A percentile compares a stretch with the other conserved stretches of the same genome.
These are phyloP conservation scores for Pichia ethanolica DNA, from an alignment of 805 yeast genomes.

Conservation along the genomic window DNA sequence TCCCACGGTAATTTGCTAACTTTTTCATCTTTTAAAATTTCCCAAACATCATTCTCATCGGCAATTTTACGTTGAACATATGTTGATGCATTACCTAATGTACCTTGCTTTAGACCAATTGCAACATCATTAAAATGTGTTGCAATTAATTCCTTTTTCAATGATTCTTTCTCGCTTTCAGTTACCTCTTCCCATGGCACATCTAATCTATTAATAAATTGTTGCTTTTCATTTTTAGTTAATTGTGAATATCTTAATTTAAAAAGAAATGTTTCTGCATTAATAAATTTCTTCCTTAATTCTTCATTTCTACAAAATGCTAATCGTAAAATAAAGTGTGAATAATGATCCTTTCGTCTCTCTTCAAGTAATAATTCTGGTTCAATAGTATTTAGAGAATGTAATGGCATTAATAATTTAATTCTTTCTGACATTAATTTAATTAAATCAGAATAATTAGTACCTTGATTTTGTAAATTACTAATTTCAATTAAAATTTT, in stretches of 20 bases:
- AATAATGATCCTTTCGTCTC: conserved; percentile 82
- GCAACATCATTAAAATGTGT: conserved; percentile 44
- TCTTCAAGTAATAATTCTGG: conserved; percentile 42
- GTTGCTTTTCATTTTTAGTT: conserved; percentile 58
- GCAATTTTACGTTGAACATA: conserved; percentile 22
- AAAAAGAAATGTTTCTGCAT: conserved; percentile 70
- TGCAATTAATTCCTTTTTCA: conserved; percentile 43
- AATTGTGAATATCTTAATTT: conserved; percentile 61
- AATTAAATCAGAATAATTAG: conserved; percentile 58
- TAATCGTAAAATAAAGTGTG: conserved; percentile 80
- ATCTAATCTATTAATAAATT: conserved; percentile 58
- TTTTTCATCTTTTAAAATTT: conserved; percentile 49
- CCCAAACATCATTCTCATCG: conserved; percentile 45
- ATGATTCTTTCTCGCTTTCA: conserved; percentile 48
- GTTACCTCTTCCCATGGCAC: conserved; percentile 67
- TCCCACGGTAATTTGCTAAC: conserved; percentile 87
- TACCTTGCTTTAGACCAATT: conserved; percentile 26
- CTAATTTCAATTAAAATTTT: conserved; percentile 81
- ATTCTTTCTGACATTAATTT: conserved; percentile 57
- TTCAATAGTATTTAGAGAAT: conserved; percentile 32
- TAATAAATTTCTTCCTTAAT: conserved; percentile 67
- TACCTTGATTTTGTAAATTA: conserved; percentile 58
- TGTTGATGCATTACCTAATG: conserved; percentile 18
- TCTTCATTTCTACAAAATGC: conserved; percentile 89
- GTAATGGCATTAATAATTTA: conserved; percentile 57